These are phyloP conservation scores for Suillus plorans DNA, from an alignment of 768 basidiomycete genomes.

Conservation along the genomic window DNA sequence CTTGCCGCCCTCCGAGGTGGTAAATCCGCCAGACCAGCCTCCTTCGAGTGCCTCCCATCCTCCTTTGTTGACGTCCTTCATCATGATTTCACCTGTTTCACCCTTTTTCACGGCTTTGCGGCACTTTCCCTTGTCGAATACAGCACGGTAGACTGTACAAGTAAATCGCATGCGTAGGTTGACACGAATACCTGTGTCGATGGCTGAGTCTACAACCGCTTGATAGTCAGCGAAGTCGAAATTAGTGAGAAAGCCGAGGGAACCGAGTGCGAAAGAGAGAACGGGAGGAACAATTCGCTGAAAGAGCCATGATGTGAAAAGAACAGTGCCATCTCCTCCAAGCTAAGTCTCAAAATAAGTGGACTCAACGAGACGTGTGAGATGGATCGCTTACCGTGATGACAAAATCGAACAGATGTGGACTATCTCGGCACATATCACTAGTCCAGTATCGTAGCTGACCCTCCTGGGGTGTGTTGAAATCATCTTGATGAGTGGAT, in stretches of 20 bases:
- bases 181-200: conserved; percentile 93
- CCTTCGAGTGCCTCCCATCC: conserved; percentile 98
- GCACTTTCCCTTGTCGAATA: conserved; percentile 66
- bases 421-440: conserved; percentile 88
- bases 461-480: conserved; percentile 60
- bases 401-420: conserved; percentile 97
- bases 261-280: conserved; percentile 94
- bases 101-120: conserved; percentile 89
- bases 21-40: conserved; percentile 52
- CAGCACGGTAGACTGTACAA: conserved; percentile 95
- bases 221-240: conserved; percentile 91
- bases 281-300: conserved; percentile 99
- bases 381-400: conserved; percentile 70
- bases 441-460: conserved; percentile 97
- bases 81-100: conserved; percentile 95
- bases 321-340: conserved; percentile 96
- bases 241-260: conserved; percentile 95
- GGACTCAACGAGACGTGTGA: background rate
- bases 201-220: conserved; percentile 79
- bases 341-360: conserved; percentile 51
- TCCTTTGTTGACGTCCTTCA: conserved; percentile 85
- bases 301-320: conserved; percentile 99
- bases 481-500: conserved; percentile 41
- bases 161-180: conserved; percentile 99
- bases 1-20: conserved; percentile 43